Base-by-base conservation (phyloP, 495 filamentous ascomycete species). In the Saxophila tyrrhenica region DNA sequence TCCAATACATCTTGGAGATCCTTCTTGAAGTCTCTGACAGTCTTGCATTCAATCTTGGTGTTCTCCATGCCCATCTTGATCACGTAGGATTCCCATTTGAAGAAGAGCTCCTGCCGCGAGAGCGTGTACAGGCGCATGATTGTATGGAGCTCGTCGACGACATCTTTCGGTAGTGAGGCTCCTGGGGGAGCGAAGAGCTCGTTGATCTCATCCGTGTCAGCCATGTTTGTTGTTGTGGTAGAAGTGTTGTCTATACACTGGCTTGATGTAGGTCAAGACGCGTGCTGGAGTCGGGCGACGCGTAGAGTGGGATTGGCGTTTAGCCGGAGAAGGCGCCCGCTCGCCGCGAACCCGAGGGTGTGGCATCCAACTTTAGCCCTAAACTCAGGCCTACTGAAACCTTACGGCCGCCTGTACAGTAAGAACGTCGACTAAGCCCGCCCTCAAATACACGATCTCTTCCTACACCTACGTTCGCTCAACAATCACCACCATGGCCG, bases 21-120 rank as follows among this genome's bases (percentile, higher is more conserved):
- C 63, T 87, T 83, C 67, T 94, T 95, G 58, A 98, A 86, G 41
- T 78, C 75, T 51, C 81, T 73, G 39, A 85, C 76, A 0, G 77
- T 86, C 17, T 83, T 76, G 23, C 89, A 65, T 55, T 81, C 78
- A 52, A 90, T 65, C 49, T 78, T 86, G 41, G 78, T 81, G 57
- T 88, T 82, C 20, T 90, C 85, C 38, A 75, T 62, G 3, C 80
- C 81, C 86, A 96, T 92, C 71, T 90, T 95, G 60, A 98, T 84
- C 65, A 82, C 85, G 73, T 95, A 97, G 0, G 87, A 87, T 63
- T 98, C 91, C 92, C 92, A 98, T 78, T 96, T 95, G 78, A 82
- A 96, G 66, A 85, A 95, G 17, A 96, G 74, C 61, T 98, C 91
- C 64, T 95, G 78, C 23, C 78, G 73, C 25, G 77, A 73, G 52